These are phyloP conservation scores for Stereocaulon alpinum DNA, from an alignment of 495 filamentous ascomycete genomes.

Conservation along the genomic window DNA sequence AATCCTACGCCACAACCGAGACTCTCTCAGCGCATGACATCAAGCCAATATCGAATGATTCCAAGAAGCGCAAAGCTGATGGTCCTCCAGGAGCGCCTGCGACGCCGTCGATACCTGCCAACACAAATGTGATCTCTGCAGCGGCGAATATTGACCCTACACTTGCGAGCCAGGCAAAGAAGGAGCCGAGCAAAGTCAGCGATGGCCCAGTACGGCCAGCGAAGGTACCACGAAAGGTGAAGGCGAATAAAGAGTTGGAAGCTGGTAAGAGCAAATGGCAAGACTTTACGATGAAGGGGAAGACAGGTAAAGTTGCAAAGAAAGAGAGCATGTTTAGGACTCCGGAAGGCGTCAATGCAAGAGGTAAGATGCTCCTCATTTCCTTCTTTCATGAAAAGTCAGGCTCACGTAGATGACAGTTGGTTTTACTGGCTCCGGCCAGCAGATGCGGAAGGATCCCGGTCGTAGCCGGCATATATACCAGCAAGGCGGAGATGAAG, in stretches of 20 bases:
- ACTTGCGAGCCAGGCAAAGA: conserved; percentile 58
- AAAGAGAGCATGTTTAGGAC: conserved; percentile 98
- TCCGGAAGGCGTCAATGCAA: conserved; percentile 69
- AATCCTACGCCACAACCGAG: conserved; percentile 77
- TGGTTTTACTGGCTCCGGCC: conserved; percentile 90
- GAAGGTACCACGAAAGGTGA: conserved; percentile 71
- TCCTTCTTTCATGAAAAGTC: not conserved
- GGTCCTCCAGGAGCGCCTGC: conserved; percentile 48
- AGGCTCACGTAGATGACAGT: conserved; percentile 47
- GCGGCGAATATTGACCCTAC: conserved; percentile 77
- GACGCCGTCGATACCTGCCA: conserved; percentile 37
- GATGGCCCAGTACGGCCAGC: conserved; percentile 56
- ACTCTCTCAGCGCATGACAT: conserved; percentile 78
- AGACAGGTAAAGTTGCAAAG: conserved; percentile 57
- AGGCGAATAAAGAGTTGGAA: conserved; percentile 82
- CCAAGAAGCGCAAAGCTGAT: conserved; percentile 87
- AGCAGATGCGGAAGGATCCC: conserved; percentile 86
- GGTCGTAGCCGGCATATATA: conserved; percentile 78
- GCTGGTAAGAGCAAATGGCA: conserved; percentile 91
- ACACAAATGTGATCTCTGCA: conserved; percentile 70
- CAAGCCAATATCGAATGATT: conserved; percentile 57
- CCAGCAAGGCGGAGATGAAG: conserved; percentile 68
- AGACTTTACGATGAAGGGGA: conserved; percentile 74
- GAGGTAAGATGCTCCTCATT: conserved; percentile 48
- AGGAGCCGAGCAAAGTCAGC: conserved; percentile 53